These are phyloP conservation scores for Helianthus annuus DNA, from an alignment of 129 eudicot genomes.

Conservation along the genomic window DNA sequence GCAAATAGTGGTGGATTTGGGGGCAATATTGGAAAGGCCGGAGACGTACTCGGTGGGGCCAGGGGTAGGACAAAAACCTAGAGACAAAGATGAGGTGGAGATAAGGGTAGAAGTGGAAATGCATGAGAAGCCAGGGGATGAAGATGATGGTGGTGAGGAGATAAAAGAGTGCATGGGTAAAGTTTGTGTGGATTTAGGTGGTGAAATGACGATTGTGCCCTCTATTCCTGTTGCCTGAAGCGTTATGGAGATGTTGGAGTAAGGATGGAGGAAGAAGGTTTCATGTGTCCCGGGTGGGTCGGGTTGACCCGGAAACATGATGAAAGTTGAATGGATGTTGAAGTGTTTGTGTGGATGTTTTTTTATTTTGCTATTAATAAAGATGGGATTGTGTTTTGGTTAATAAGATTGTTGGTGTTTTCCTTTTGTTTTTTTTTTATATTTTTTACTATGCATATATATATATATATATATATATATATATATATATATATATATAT, in stretches of 20 bases:
- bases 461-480: too few relatives aligned
- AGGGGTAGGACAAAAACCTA: neutral
- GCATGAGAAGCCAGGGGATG: slow-evolving; percentile 13
- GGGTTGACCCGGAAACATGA: neutral
- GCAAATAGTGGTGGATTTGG: slow-evolving; percentile 24
- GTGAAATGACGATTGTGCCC: slow-evolving; percentile 18
- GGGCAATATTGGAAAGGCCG: slow-evolving; percentile 26
- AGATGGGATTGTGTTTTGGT: slow-evolving; percentile 1
- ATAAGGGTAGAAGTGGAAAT: slow-evolving; percentile 19
- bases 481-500: too few relatives aligned
- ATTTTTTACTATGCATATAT: neutral
- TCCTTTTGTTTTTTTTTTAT: neutral
- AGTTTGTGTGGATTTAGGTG: slow-evolving; percentile 14
- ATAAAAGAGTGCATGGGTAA: slow-evolving; percentile 17
- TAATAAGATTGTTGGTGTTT: neutral
- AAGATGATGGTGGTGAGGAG: slow-evolving; percentile 16
- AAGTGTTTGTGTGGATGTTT: slow-evolving; percentile 11
- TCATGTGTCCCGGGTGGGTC: neutral
- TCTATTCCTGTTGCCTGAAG: too few relatives aligned
- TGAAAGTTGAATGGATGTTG: neutral
- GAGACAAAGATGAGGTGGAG: slow-evolving; percentile 1
- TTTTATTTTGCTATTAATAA: neutral
- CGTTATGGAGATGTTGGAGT: neutral
- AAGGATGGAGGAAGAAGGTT: neutral
- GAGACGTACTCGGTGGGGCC: neutral